A percentile compares a stretch with the other conserved stretches of the same genome.
Evolutionary conservation across 257 asterid genomes (phyloP).

Genomic region (Penstemon eatonii): DNA sequence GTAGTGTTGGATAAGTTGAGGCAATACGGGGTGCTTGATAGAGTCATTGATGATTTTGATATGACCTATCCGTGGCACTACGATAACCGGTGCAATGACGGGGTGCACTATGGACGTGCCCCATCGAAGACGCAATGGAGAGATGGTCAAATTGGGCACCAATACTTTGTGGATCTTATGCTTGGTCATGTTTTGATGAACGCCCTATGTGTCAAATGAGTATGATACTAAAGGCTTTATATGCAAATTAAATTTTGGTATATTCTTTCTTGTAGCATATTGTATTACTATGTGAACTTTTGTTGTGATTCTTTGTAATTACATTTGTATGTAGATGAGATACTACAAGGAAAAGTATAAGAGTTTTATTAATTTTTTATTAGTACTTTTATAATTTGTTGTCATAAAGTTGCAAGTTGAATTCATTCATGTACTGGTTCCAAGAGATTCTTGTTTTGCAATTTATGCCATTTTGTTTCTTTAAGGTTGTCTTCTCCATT

Average conservation of each 20-base stretch:
- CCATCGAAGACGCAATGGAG: constrained; percentile 75
- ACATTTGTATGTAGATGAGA: constrained; percentile 16
- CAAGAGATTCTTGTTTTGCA: background rate
- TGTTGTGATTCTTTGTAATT: constrained; percentile 15
- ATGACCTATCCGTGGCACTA: constrained; percentile 96
- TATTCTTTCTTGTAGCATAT: constrained; percentile 20
- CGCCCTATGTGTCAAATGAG: constrained; percentile 44
- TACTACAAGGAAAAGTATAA: too few relatives aligned
- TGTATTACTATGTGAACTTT: constrained; percentile 3
- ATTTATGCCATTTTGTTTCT: constrained; percentile 8
- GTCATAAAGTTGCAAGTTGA: background rate
- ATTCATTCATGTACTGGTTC: too few relatives aligned
- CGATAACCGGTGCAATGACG: constrained; percentile 85
- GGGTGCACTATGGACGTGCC: constrained; percentile 93
- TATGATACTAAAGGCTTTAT: constrained; percentile 3
- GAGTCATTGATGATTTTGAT: constrained; percentile 76
- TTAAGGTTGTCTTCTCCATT: constrained; percentile 12
- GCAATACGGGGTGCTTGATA: constrained; percentile 43
- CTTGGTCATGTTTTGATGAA: constrained; percentile 78
- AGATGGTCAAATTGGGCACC: constrained; percentile 88
- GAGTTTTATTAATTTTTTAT: background rate
- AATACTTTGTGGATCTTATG: constrained; percentile 92
- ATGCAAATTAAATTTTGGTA: background rate
- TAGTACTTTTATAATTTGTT: background rate
- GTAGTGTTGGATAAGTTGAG: constrained; percentile 76